Evolutionary conservation across 2,329 filamentous ascomycete genomes (phyloP).

Genomic region (Fusarium zealandicum): DNA sequence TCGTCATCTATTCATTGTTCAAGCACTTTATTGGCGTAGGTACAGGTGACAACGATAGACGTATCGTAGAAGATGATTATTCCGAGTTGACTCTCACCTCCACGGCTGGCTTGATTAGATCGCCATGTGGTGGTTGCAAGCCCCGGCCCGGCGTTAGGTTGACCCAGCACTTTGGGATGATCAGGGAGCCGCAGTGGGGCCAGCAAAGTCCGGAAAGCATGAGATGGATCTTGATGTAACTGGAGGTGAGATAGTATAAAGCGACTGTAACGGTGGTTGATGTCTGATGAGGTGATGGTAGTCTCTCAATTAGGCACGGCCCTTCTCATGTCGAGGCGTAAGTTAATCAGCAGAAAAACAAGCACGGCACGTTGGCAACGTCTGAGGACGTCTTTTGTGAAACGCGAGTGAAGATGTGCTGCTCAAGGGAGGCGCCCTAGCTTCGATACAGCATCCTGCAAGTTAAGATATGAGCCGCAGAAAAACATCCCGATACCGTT

Average conservation of each 20-base stretch:
- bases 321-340: neutral
- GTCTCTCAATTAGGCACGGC: neutral
- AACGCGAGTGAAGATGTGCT: neutral
- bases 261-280: neutral
- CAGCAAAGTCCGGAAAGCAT: neutral
- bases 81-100: neutral
- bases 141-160: constrained; percentile 32
- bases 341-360: no score
- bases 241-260: neutral
- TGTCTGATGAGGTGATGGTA: neutral
- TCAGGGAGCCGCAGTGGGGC: constrained; percentile 32
- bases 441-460: constrained; percentile 2
- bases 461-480: no score
- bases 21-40: no score
- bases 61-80: neutral
- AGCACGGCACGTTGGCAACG: no score
- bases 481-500: no score
- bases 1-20: no score
- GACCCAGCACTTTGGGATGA: constrained; percentile 36
- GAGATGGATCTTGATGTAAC: neutral
- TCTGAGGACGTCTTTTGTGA: no score
- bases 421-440: constrained; percentile 18
- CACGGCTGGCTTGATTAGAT: constrained; percentile 1
- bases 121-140: constrained; percentile 34
- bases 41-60: no score